A percentile compares a stretch with the other conserved stretches of the same genome.
Conservation (phyloP, 257 asterid species). For the Solanum paucissectum region DNA sequence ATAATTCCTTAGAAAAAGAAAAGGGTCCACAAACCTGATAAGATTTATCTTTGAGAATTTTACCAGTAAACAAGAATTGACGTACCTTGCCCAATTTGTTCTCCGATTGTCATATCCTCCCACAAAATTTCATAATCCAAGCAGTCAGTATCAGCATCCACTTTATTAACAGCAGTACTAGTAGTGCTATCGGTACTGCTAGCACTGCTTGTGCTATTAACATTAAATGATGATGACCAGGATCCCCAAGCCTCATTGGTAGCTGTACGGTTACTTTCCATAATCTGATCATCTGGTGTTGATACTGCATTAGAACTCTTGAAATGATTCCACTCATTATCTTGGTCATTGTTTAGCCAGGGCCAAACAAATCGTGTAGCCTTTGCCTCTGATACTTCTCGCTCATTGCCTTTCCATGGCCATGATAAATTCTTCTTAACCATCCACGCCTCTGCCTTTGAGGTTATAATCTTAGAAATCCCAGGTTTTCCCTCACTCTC, state of each 20-base stretch:
- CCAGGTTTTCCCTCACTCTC: constrained; percentile 62
- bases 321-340: constrained; percentile 39
- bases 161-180: constrained; percentile 63
- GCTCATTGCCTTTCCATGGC: constrained; percentile 81
- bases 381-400: constrained; percentile 50
- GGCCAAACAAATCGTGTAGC: constrained; percentile 60
- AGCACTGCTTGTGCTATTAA: constrained; percentile 78
- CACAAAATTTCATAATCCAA: constrained; percentile 81
- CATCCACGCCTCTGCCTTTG: constrained; percentile 87
- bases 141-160: constrained; percentile 57
- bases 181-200: constrained; percentile 80
- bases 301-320: constrained; percentile 18
- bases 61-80: neutral
- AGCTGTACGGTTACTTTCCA: constrained; percentile 28
- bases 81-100: constrained; percentile 90
- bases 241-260: constrained; percentile 73
- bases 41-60: neutral
- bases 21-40: neutral
- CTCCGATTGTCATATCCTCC: constrained; percentile 94
- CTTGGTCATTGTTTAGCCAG: constrained; percentile 57
- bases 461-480: constrained; percentile 57
- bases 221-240: constrained; percentile 70
- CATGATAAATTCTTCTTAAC: constrained; percentile 52
- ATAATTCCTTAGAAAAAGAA: neutral
- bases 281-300: constrained; percentile 39